A percentile compares a stretch with the other conserved stretches of the same genome.
Conservation (phyloP, 768 basidiomycete genomes). For the Dioszegia aurantiaca region DNA sequence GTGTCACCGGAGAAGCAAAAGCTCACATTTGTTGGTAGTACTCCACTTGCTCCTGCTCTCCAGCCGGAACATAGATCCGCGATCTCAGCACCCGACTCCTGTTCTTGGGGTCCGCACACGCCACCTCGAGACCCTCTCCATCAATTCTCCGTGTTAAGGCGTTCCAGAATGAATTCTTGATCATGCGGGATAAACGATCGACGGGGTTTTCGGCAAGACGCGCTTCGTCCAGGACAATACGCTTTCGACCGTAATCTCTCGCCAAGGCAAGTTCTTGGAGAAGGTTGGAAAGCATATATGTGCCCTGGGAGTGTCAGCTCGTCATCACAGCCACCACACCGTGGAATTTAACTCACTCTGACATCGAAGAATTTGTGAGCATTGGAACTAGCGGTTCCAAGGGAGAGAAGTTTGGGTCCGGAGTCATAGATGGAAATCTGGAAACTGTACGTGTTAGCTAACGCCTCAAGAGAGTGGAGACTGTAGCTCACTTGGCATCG, state of each 20-base stretch:
- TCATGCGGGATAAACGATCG: constrained; percentile 93
- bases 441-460: constrained; percentile 28
- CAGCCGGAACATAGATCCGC: constrained; percentile 89
- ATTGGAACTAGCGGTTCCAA: constrained; percentile 95
- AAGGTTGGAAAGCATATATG: constrained; percentile 98
- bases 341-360: constrained; percentile 58
- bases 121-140: constrained; percentile 93
- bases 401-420: constrained; percentile 90
- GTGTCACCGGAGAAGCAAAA: neutral
- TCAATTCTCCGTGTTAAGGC: constrained; percentile 94
- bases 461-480: neutral
- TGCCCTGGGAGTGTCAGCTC: constrained; percentile 62
- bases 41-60: constrained; percentile 88
- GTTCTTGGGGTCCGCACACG: constrained; percentile 97
- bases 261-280: constrained; percentile 98
- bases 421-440: constrained; percentile 90
- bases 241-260: constrained; percentile 87
- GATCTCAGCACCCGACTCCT: constrained; percentile 84
- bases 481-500: constrained; percentile 65
- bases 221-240: constrained; percentile 98
- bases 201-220: constrained; percentile 96
- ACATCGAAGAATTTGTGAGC: constrained; percentile 98
- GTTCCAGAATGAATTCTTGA: constrained; percentile 97
- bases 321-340: neutral
- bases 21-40: constrained; percentile 80